Conservation (phyloP, 495 filamentous ascomycete genomes). For the Penicillium malachiteum region DNA sequence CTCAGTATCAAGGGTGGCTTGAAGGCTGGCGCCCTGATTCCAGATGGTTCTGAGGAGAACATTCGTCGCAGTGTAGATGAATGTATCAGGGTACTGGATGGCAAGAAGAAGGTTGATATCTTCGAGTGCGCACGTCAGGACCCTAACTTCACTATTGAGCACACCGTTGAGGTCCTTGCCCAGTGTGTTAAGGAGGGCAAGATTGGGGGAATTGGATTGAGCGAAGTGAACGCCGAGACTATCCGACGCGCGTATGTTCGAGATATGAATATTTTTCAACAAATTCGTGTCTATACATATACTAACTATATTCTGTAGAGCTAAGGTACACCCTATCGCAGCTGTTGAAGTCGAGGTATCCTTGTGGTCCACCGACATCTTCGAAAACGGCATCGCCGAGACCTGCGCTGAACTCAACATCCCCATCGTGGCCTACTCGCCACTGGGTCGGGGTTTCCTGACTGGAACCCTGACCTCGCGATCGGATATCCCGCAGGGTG, state of each 20-base stretch:
- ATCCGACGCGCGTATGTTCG: constrained; percentile 63
- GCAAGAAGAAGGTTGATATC: constrained; percentile 78
- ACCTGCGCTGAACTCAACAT: constrained; percentile 70
- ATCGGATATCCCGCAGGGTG: constrained; percentile 61
- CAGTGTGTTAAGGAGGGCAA: constrained; percentile 73
- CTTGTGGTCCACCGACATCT: constrained; percentile 63
- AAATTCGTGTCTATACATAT: background rate
- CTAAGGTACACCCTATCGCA: constrained; percentile 65
- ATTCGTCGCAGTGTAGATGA: constrained; percentile 68
- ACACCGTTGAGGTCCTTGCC: constrained; percentile 54
- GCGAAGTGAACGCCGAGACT: constrained; percentile 70
- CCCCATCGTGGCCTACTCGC: constrained; percentile 68
- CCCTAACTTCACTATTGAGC: constrained; percentile 57
- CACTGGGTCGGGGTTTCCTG: constrained; percentile 51
- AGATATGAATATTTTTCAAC: background rate
- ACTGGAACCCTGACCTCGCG: constrained; percentile 62
- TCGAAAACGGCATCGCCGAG: constrained; percentile 70
- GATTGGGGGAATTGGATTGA: constrained; percentile 73
- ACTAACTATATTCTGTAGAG: constrained; percentile 29
- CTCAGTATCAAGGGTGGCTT: constrained; percentile 60
- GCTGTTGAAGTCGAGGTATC: constrained; percentile 81
- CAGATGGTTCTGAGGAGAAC: constrained; percentile 62
- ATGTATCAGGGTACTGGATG: constrained; percentile 54
- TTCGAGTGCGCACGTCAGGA: constrained; percentile 79
- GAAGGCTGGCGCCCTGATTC: constrained; percentile 28